Evolutionary conservation across 176 grass and related monocot species (phyloP), one percentile per base, ranked within the genome.

Genomic region (Carex littledalei): DNA sequence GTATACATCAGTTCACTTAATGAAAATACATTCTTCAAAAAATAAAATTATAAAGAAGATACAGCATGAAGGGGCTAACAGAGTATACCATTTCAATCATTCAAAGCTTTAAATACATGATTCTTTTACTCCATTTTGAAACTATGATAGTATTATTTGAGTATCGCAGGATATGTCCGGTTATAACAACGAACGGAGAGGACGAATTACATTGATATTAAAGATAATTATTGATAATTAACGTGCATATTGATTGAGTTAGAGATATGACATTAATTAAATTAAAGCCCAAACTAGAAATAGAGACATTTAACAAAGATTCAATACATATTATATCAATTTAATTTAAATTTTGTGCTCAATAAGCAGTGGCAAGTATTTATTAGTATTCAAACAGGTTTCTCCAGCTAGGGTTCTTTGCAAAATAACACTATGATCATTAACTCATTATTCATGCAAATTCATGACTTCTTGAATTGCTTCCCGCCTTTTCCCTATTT

Each of bases 81-180:
- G 55, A 80, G 21, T 35, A 45, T 71, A 41, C 74, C 26, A 55
- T 79, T 79, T 79, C 49, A 58, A 79, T 79, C 21, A 15, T 79
- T 53, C 41, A 34, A 8, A 20, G 32, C 68, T 37, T 72, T 55
- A 32, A 6, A 26, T 24, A 14, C 14, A n/a, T 10, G 16, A 34
- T 58, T 80, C 34, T 56, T 55, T 59, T 2, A 11, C 3, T 39
- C 18, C 78, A 39, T 80, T 41, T 18, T 61, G 58, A 31, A 62
- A 9, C 78, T 81, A 47, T 63, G 0, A 62, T 43, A 15, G 34
- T 43, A 62, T 60, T 14, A 62, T 81, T 80, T 39, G 8, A 20
- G 14, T 60, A 4, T 3, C 17, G 12, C 54, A 0, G 78, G 26
- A 81, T 60, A n/a, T 37, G 17, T 81, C 55, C 31, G 31, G 78